A percentile compares a stretch with the other conserved stretches of the same genome.
Evolutionary conservation across 202 grass and related monocot species (phyloP).

Genomic region (Carex sylvatica): DNA sequence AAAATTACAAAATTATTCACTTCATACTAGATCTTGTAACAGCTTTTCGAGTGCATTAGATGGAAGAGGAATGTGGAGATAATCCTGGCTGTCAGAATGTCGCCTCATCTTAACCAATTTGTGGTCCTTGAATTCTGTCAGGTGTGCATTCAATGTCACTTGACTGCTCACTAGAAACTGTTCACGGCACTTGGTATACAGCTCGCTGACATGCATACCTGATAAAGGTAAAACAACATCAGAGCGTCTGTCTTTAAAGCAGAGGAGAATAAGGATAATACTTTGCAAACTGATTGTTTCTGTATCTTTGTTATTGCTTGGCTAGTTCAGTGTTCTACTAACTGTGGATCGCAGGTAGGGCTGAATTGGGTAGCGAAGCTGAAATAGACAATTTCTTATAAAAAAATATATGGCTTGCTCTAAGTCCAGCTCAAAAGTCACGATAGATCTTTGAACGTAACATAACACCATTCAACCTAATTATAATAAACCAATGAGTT

Average conservation of each 20-base stretch:
- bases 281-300: not conserved
- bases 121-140: constrained; percentile 96
- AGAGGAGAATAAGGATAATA: not conserved
- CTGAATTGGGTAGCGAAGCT: not conserved
- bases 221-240: constrained; percentile 23
- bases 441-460: not conserved
- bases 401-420: not conserved
- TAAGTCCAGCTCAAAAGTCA: not conserved
- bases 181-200: constrained; percentile 92
- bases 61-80: constrained; percentile 75
- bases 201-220: constrained; percentile 75
- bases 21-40: constrained; percentile 60
- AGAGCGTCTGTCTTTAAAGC: not conserved
- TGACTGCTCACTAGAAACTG: constrained; percentile 89
- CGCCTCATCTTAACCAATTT: constrained; percentile 78
- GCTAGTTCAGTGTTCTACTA: not conserved
- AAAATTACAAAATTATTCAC: constrained; percentile 6
- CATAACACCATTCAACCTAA: not conserved
- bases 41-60: constrained; percentile 67
- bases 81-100: constrained; percentile 88
- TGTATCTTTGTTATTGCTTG: not conserved
- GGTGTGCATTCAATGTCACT: constrained; percentile 81
- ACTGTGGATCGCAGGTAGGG: not conserved
- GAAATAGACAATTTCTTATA: not conserved
- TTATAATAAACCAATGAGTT: not conserved